Evolutionary conservation across 2,329 filamentous ascomycete genomes (phyloP), one percentile per base, ranked within the genome.

Genomic region (Fusarium napiforme): DNA sequence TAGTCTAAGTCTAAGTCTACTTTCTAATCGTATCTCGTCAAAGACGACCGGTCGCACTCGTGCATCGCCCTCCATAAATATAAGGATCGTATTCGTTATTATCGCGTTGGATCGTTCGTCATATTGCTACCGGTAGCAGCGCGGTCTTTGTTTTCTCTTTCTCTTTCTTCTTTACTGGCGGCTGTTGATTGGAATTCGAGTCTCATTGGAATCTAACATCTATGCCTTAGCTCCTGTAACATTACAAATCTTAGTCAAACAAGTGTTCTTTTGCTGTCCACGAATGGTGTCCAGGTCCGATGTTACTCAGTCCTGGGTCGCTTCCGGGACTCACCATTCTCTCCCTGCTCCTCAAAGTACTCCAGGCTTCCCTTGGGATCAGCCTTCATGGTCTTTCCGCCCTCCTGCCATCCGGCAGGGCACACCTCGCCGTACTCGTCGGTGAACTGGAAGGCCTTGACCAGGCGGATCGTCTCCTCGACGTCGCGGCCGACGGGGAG

Each of bases 351-450:
- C 40, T 72, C 67, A 56, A 87, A 87, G 79, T 87, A 87, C 78
- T 86, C 85, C 42, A 87, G 81, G 75, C 83, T 86, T 60, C 83
- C 84, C 81, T 86, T 87, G 73, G 85, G 85, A 67, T 86, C 85
- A 64, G 85, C 83, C 84, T 87, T 87, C 81, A 87, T 86, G 59
- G 81, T 82, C 81, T 86, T 83, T 77, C 78, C 79, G 57, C 85
- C 85, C 67, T 83, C 79, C 67, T 83, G 82, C 85, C 85, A 87
- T 76, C 85, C 85, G 60, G 85, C 85, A 49, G 85, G 85, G 82
- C 85, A 95, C 62, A 94, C 88, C 80, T 93, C 91, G 82, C 94
- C 95, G 86, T 93, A 93, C 75, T 94, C 93, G 75, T 95, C 93
- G 18, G 93, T 93, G 85, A 96, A 93, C 82, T 95, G 93, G 81